Evolutionary conservation across 345 rosid species (phyloP).

Genomic region (Rubroshorea leprosula): DNA sequence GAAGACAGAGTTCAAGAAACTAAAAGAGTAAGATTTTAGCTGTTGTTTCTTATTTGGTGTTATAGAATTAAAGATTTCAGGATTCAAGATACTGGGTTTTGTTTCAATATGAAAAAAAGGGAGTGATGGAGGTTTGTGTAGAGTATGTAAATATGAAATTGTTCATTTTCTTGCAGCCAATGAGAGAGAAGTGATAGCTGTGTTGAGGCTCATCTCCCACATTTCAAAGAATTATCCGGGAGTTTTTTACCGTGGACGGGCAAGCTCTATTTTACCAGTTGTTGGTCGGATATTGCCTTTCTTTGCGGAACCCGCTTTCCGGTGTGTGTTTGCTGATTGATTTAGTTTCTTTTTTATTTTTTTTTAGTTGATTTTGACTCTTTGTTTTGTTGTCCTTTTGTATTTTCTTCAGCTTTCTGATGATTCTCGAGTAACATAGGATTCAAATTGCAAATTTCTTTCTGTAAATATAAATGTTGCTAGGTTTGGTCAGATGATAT

Average conservation of each 20-base stretch:
- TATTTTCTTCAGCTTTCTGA: too few species aligned
- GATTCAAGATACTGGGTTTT: too few species aligned
- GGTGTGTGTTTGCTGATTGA: constrained; percentile 37
- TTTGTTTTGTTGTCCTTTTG: background rate
- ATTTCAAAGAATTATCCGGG: constrained; percentile 73
- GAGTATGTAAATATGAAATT: background rate
- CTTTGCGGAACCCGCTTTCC: constrained; percentile 69
- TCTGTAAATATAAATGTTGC: too few species aligned
- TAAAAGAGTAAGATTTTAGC: too few species aligned
- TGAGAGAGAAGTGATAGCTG: constrained; percentile 75
- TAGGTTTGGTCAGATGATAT: too few species aligned
- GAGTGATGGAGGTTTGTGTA: background rate
- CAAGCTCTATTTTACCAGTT: constrained; percentile 61
- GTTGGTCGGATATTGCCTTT: constrained; percentile 75
- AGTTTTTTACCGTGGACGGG: constrained; percentile 78
- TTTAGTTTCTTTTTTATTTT: background rate
- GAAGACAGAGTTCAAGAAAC: background rate
- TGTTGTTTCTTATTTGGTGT: too few species aligned
- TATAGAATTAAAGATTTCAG: too few species aligned
- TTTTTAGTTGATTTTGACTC: background rate
- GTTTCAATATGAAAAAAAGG: too few species aligned
- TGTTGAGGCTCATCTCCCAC: constrained; percentile 73
- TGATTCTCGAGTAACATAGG: too few species aligned
- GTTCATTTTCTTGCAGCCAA: constrained; percentile 43
- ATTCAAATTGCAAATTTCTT: too few species aligned